Evolutionary conservation across 768 basidiomycete genomes (phyloP), one percentile per base, ranked within the genome.

Genomic region (Galerina marginata): DNA sequence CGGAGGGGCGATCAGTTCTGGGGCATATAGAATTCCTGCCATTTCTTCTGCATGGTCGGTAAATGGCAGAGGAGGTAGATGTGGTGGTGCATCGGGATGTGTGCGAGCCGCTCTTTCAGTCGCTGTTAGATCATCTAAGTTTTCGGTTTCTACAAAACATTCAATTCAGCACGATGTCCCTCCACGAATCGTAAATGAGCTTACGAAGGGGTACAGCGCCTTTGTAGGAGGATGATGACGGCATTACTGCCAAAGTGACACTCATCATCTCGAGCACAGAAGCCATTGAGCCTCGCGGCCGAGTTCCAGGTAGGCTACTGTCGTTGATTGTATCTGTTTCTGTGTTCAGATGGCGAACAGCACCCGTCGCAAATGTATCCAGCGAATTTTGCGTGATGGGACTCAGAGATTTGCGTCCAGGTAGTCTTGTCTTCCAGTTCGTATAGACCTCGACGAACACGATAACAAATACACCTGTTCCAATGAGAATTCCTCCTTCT

Each of bases 221-320:
- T 54, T 83, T 79, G 50, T 77, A 72, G 43, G 80, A 80, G 20
- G 82, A 80, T 9, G 81, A 75, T 3, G 86, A 83, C 3, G 91
- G 91, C 78, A 84, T 83, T 6, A 92, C 89, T 5, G 91, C 90
- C 43, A 92, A 77, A 15, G 90, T 92, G 57, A 86, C 65, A 60
- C 88, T 87, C 88, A 93, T 92, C 89, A 93, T 91, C 69, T 93
- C 91, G 59, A 93, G 77, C 50, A 93, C 89, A 40, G 88, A 89
- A 5, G 91, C 90, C 78, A 92, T 89, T 3, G 91, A 92, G 6
- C 89, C 87, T 58, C 91, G 83, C 43, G 80, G 71, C 25, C 83
- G 77, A 45, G 73, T 70, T n/a, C 81, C 81, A 42, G 70, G 66
- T 23, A 73, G 72, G 61, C 75, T 82, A 65, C 78, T 81, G 49